Percentiles rank a stretch among this genome's conserved stretches.
These are phyloP conservation scores for Cladosporium oxysporum DNA, from an alignment of 2,329 filamentous ascomycete species.

Conservation along the genomic window DNA sequence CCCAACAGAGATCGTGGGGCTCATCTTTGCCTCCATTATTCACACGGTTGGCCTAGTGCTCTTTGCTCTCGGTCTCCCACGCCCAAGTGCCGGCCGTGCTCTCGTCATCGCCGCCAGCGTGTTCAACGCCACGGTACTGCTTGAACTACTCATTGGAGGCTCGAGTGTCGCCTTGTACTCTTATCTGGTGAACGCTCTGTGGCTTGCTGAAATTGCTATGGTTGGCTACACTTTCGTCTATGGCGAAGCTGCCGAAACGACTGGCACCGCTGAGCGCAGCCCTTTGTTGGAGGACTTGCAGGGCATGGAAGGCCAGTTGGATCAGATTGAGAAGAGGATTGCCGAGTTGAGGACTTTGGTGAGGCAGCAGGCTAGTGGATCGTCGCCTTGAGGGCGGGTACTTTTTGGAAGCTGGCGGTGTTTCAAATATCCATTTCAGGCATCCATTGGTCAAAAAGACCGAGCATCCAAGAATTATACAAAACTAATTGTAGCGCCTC, in stretches of 20 bases:
- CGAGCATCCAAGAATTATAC: too few species aligned
- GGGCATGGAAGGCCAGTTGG: neutral
- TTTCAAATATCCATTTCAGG: too few species aligned
- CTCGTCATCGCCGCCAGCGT: slow-evolving; percentile 1
- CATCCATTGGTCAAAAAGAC: too few species aligned
- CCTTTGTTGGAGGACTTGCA: slow-evolving; percentile 6
- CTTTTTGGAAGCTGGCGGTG: too few species aligned
- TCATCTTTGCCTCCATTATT: neutral
- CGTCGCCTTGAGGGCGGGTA: neutral
- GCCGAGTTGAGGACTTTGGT: slow-evolving; percentile 1
- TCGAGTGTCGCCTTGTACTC: neutral
- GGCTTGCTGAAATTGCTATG: neutral
- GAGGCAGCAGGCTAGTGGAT: neutral
- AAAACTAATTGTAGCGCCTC: too few species aligned
- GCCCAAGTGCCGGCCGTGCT: neutral
- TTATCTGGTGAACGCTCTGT: neutral
- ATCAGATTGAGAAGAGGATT: slow-evolving; percentile 7
- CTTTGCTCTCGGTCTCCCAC: neutral
- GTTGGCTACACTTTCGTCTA: neutral
- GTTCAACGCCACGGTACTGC: slow-evolving; percentile 4
- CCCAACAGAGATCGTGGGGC: neutral
- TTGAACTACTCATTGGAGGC: slow-evolving; percentile 3
- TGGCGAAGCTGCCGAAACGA: neutral
- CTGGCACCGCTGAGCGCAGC: neutral
- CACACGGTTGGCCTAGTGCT: neutral